phyloP scores from a whole-genome alignment of 1,139 yeast genomes.

The Sugiyamaella paludigena region DNA sequence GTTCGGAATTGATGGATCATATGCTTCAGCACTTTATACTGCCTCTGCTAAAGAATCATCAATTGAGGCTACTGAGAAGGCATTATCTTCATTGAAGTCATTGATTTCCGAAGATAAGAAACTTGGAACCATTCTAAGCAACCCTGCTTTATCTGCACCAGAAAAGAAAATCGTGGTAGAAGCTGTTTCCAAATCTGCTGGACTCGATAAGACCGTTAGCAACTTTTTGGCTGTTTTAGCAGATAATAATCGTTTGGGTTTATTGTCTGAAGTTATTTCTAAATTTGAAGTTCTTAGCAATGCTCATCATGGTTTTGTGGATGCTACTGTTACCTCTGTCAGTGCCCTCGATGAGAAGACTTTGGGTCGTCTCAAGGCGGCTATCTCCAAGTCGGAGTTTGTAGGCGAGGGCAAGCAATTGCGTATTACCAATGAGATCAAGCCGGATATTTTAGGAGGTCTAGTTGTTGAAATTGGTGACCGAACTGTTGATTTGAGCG shows the following conservation, averaged over 20 bases:
- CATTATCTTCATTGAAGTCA: conserved; percentile 58
- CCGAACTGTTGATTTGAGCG: conserved; percentile 91
- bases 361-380: conserved; percentile 73
- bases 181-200: conserved; percentile 52
- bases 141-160: conserved; percentile 78
- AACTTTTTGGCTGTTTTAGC: conserved; percentile 85
- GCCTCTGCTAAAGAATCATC: conserved; percentile 86
- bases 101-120: conserved; percentile 63
- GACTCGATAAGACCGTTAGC: conserved; percentile 68
- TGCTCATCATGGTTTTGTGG: conserved; percentile 88
- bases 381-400: conserved; percentile 73
- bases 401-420: conserved; percentile 87
- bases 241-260: conserved; percentile 87
- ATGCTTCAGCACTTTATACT: conserved; percentile 90
- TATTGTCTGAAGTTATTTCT: conserved; percentile 62
- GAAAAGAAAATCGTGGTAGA: conserved; percentile 75
- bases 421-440: conserved; percentile 75
- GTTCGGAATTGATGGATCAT: conserved; percentile 94
- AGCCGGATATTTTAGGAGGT: conserved; percentile 94
- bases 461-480: conserved; percentile 95
- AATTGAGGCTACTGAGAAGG: conserved; percentile 66
- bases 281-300: conserved; percentile 79
- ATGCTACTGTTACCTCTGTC: conserved; percentile 90
- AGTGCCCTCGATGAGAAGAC: conserved; percentile 77
- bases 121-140: conserved; percentile 58